These are phyloP conservation scores for Apiospora rasikravindrae DNA, from an alignment of 2,329 filamentous ascomycete genomes.

Conservation along the genomic window DNA sequence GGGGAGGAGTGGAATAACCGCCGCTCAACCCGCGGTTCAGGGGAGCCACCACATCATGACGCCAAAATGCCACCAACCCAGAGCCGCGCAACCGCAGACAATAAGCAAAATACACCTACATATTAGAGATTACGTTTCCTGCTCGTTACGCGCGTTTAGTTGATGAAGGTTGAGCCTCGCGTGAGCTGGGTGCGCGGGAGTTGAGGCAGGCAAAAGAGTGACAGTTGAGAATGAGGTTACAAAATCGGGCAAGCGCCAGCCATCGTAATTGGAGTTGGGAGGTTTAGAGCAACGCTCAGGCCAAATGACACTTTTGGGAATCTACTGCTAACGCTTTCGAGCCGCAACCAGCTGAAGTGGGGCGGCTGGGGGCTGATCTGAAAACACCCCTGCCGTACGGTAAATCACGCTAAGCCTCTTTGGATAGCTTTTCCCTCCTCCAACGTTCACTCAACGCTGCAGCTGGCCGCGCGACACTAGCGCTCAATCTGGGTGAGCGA, in stretches of 20 bases:
- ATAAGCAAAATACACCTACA: not conserved
- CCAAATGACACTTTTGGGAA: slow-evolving; percentile 6
- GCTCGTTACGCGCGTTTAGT: not conserved
- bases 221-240: slow-evolving; percentile 7
- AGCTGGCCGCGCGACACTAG: not conserved
- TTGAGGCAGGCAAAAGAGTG: not conserved
- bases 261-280: slow-evolving; percentile 11
- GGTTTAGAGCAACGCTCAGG: slow-evolving; percentile 11
- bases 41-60: not conserved
- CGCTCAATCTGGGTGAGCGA: not conserved
- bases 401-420: not conserved
- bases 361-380: not conserved
- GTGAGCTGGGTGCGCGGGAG: not conserved
- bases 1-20: not conserved
- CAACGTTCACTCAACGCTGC: not conserved
- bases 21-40: not conserved
- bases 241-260: slow-evolving; percentile 5
- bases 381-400: not conserved
- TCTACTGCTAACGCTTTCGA: not conserved
- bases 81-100: not conserved
- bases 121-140: not conserved
- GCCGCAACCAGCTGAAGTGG: slow-evolving; percentile 3
- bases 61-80: not conserved
- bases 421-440: not conserved
- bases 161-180: not conserved